Base-by-base conservation (phyloP, 768 basidiomycete species). In the Sporobolomyces phaffii region DNA sequence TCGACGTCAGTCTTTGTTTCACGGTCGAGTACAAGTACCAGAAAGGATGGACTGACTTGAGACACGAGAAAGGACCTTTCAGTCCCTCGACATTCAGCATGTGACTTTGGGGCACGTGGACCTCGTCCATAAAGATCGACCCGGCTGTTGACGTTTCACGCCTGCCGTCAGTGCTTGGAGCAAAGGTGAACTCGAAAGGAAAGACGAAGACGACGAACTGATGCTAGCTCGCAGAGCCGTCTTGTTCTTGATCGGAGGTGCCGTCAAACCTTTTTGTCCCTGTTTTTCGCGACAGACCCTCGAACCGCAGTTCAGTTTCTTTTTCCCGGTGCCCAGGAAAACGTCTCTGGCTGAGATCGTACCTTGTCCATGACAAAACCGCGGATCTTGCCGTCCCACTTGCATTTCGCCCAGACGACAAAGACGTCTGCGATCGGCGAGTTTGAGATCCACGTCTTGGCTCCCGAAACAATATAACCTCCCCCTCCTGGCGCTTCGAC, bases 391-490 rank as follows among this genome's bases (percentile, higher is more conserved):
- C 83, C 82, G 76, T 96, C 92, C 92, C 92, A 96, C 76, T 90
- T 89, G 79, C 91, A 94, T 38, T 84, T 84, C 4, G 94, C 94
- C 94, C 94, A 98, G 26, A 98, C 80, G 33, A 98, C 81, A 75
- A 96, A 93, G 1, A 98, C 76, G 69, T 96, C 93, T 1, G 65
- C 65, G 44, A 74, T 60, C 10, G 75, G 75, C 15, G 70, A 64
- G 75, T 96, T 96, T 18, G 91, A 85, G 75, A 98, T 98, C 94
- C 94, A 98, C 0, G 91, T 98, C 81, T 98, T 98, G 78, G 88
- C 88, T 57, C 94, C 94, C 69, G 85, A 88, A 58, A 98, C 75
- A 29, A 89, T 78, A 78, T 86, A 97, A 6, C 91, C 91, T n/a
- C 64, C 66, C 17, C 91, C 90, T 60, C 87, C 87, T 10, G 77